These are phyloP conservation scores for Vaccinium macrocarpon DNA, from an alignment of 148 eudicot genomes.

Conservation along the genomic window DNA sequence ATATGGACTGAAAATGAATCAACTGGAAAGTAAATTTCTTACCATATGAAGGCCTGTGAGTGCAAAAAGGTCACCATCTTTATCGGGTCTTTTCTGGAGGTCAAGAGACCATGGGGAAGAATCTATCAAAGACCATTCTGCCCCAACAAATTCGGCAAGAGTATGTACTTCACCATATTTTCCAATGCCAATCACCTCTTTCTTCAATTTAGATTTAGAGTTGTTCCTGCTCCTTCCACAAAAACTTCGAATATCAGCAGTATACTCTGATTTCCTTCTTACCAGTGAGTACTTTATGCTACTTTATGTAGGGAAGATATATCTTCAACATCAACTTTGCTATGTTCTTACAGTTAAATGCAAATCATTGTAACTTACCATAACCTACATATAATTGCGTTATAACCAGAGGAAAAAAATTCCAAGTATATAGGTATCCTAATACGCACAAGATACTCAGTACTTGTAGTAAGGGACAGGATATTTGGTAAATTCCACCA, in stretches of 20 bases:
- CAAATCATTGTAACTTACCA: background rate
- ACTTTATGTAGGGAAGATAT: background rate
- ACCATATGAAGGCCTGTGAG: constrained; percentile 65
- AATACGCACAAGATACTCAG: background rate
- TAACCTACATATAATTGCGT: background rate
- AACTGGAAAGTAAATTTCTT: constrained; percentile 16
- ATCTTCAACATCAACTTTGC: too few species aligned
- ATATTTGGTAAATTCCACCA: background rate
- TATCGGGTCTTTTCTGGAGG: constrained; percentile 33
- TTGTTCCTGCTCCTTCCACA: constrained; percentile 27
- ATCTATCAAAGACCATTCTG: constrained; percentile 60
- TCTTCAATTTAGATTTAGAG: constrained; percentile 27
- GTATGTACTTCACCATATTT: constrained; percentile 51
- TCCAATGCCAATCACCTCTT: constrained; percentile 54
- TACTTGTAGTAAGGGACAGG: background rate
- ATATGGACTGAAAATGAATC: constrained; percentile 14
- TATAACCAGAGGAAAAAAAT: background rate
- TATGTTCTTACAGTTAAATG: background rate
- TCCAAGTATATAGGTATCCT: background rate
- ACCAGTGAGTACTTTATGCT: background rate
- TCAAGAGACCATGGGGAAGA: constrained; percentile 53
- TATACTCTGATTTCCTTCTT: background rate
- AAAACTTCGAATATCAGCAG: constrained; percentile 9
- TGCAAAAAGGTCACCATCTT: constrained; percentile 56
- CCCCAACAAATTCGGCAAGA: constrained; percentile 57